A percentile compares a stretch with the other conserved stretches of the same genome.
These are phyloP conservation scores for Ganoderma leucocontextum DNA, from an alignment of 1,284 basidiomycete species.

Conservation along the genomic window DNA sequence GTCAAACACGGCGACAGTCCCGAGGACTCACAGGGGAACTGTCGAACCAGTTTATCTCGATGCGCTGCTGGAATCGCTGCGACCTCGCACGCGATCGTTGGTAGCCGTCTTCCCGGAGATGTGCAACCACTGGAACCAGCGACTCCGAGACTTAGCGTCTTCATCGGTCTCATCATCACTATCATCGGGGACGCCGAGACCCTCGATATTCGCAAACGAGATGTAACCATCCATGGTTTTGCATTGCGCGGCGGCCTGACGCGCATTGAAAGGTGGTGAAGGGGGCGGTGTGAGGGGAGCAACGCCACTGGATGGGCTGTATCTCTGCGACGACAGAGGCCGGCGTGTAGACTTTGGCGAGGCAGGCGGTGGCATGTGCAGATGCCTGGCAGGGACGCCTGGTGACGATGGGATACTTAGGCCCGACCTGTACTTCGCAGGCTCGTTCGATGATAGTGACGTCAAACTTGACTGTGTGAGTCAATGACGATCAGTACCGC, in stretches of 20 bases:
- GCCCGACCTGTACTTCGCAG: conserved; percentile 21
- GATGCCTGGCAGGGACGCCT: conserved; percentile 20
- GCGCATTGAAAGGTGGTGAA: conserved; percentile 63
- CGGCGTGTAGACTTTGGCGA: conserved; percentile 30
- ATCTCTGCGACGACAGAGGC: conserved; percentile 30
- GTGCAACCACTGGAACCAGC: conserved; percentile 38
- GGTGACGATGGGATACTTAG: conserved; percentile 30
- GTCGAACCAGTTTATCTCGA: conserved; percentile 29
- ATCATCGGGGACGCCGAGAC: conserved; percentile 69
- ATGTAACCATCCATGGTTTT: conserved; percentile 70
- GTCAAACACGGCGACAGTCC: conserved; percentile 21
- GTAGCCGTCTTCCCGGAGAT: conserved; percentile 25
- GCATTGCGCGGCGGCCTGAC: conserved; percentile 64
- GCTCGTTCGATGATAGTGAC: conserved; percentile 34
- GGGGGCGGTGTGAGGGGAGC: conserved; percentile 42
- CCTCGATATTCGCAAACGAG: conserved; percentile 71
- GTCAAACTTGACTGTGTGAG: conserved; percentile 36
- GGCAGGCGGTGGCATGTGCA: conserved; percentile 32
- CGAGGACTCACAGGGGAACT: conserved; percentile 22
- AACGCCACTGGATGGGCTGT: conserved; percentile 17
- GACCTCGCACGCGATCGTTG: conserved; percentile 26
- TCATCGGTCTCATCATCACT: conserved; percentile 43
- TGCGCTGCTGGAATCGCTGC: conserved; percentile 33
- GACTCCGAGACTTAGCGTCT: conserved; percentile 32
- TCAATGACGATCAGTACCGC: conserved; percentile 26